These are phyloP conservation scores for Leishmania martiniquensis DNA, from an alignment of 208 protist genomes.

Conservation along the genomic window DNA sequence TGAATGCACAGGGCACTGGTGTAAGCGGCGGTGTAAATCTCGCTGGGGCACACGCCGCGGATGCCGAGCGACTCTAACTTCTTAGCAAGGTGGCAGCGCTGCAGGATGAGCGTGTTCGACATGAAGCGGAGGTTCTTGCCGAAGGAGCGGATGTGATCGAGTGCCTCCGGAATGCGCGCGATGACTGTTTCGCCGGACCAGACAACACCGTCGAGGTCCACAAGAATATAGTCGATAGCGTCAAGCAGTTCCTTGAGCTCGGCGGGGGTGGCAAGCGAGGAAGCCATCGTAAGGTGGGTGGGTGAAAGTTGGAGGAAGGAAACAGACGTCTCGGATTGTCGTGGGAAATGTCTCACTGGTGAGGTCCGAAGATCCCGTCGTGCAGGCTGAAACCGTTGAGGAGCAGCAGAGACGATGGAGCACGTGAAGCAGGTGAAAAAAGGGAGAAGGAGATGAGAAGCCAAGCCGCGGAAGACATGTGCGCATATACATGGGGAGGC, in stretches of 20 bases:
- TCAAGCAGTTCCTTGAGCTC: slow-evolving; percentile 12
- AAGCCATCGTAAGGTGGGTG: neutral
- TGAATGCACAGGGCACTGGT: slow-evolving; percentile 51
- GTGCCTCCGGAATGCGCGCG: slow-evolving; percentile 41
- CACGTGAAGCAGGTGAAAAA: no score
- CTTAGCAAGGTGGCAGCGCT: slow-evolving; percentile 30
- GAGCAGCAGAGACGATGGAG: no score
- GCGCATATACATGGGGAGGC: no score
- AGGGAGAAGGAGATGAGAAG: no score
- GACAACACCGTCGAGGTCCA: slow-evolving; percentile 77
- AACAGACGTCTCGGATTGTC: neutral
- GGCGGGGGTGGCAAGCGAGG: neutral
- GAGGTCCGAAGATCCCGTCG: no score
- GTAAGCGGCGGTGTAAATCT: slow-evolving; percentile 72
- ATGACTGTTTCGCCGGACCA: slow-evolving; percentile 52
- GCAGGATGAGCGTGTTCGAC: slow-evolving; percentile 64
- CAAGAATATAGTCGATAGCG: slow-evolving; percentile 51
- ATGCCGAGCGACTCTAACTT: slow-evolving; percentile 47
- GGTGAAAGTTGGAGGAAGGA: neutral
- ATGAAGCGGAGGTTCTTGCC: slow-evolving; percentile 66
- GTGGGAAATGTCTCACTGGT: neutral
- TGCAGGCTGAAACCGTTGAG: no score
- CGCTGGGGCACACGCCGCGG: slow-evolving; percentile 23
- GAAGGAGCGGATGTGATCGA: slow-evolving; percentile 38
- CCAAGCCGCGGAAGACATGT: no score